These are phyloP conservation scores for Xenoacremonium recifei DNA, from an alignment of 2,329 filamentous ascomycete genomes.

Conservation along the genomic window DNA sequence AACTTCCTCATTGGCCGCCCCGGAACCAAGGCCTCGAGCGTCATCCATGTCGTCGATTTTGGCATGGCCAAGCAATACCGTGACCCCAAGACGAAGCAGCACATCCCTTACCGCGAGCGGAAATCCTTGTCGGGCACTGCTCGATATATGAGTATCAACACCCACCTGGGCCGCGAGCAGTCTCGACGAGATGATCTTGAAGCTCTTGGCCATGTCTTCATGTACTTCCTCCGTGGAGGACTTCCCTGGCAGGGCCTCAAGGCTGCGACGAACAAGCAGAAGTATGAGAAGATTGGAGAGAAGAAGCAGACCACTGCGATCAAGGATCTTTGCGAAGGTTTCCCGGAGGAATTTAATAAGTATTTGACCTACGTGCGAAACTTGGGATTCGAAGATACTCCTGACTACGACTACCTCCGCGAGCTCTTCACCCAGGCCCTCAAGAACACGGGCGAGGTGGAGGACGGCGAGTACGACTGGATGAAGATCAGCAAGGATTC, in stretches of 20 bases:
- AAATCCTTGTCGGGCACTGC: conserved; percentile 97
- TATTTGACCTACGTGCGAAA: conserved; percentile 97
- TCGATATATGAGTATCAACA: conserved; percentile 99
- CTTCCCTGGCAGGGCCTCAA: conserved; percentile 73
- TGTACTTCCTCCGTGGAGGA: conserved; percentile 71
- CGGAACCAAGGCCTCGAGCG: conserved; percentile 90
- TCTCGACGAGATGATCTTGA: conserved; percentile 95
- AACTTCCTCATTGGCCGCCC: conserved; percentile 97
- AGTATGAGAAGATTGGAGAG: conserved; percentile 99
- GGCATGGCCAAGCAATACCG: conserved; percentile 99
- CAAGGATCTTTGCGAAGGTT: conserved; percentile 94
- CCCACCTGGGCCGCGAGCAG: conserved; percentile 92
- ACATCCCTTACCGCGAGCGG: conserved; percentile 95
- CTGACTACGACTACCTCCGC: conserved; percentile 96
- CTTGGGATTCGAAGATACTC: conserved; percentile 96
- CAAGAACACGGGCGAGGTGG: conserved; percentile 90
- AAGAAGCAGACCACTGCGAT: conserved; percentile 99
- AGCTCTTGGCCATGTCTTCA: conserved; percentile 74
- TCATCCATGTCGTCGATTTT: conserved; percentile 98
- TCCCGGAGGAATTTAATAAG: conserved; percentile 96
- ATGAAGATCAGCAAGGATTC: conserved; percentile 87
- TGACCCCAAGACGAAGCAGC: conserved; percentile 98
- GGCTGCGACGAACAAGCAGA: conserved; percentile 83
- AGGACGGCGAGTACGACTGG: conserved; percentile 99
- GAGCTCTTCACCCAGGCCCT: conserved; percentile 95